phyloP scores from a whole-genome alignment of 805 yeast genomes.

The Yarrowia sp. region DNA sequence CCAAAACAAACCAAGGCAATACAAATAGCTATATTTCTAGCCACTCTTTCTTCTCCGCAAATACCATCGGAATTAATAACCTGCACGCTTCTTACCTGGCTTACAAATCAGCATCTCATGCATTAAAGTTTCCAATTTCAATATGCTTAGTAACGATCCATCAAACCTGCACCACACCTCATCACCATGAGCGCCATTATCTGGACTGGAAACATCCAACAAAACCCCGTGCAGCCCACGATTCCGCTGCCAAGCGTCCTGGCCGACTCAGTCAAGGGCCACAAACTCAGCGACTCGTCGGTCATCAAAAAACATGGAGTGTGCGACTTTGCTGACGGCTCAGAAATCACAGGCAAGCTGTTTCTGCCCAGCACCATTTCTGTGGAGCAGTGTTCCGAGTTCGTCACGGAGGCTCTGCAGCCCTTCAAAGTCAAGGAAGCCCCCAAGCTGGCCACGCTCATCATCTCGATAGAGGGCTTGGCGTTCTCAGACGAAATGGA shows the following conservation, averaged over 20 bases:
- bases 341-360: constrained; percentile 29
- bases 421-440: constrained; percentile 25
- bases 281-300: not conserved
- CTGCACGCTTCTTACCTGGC: no score
- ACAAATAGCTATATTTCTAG: no score
- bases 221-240: constrained; percentile 18
- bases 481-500: constrained; percentile 34
- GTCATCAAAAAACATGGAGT: constrained; percentile 6
- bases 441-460: constrained; percentile 20
- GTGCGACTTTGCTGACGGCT: constrained; percentile 18
- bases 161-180: not conserved
- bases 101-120: no score
- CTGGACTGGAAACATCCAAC: constrained; percentile 25
- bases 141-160: constrained; percentile 11
- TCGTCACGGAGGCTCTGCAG: constrained; percentile 25
- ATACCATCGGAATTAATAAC: no score
- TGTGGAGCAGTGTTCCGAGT: constrained; percentile 1
- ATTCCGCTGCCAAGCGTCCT: constrained; percentile 15
- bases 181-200: constrained; percentile 14
- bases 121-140: not conserved
- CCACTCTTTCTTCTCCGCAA: no score
- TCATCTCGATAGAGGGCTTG: constrained; percentile 36
- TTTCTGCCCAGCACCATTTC: constrained; percentile 28
- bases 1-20: no score
- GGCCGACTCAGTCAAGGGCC: constrained; percentile 16